Conservation (phyloP, 495 filamentous ascomycete species). For the Podospora comata region DNA sequence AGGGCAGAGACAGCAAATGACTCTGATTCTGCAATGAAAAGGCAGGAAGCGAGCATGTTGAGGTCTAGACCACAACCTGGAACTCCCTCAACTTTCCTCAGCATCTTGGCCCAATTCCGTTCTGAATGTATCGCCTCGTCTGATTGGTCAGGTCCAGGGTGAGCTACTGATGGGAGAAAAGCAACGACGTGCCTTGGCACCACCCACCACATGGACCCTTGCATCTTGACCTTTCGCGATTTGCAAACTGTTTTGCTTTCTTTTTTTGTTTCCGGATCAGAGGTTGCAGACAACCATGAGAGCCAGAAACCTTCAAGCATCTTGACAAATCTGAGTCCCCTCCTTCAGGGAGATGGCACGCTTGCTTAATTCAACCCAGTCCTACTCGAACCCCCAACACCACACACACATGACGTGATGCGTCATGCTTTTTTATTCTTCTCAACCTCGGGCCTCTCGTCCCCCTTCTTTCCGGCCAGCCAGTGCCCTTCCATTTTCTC, state of each 20-base stretch:
- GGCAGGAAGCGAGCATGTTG: too few species aligned
- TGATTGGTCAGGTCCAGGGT: background rate
- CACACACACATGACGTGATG: too few species aligned
- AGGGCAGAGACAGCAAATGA: background rate
- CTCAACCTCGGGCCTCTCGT: background rate
- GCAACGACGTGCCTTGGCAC: background rate
- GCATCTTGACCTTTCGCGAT: background rate
- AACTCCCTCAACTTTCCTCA: background rate
- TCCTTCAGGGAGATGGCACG: background rate
- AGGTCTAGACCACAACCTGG: background rate
- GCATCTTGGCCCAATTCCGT: background rate
- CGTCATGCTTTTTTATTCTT: background rate
- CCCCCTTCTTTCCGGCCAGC: background rate
- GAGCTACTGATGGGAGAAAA: background rate
- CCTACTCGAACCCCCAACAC: background rate
- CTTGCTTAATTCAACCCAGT: background rate
- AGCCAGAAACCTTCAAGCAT: background rate
- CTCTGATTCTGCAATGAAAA: background rate
- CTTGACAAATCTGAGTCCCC: background rate
- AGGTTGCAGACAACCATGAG: background rate
- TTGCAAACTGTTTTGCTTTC: background rate
- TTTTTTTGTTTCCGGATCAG: background rate
- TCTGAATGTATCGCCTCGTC: background rate
- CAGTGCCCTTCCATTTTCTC: background rate
- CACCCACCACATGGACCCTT: background rate